Base-by-base conservation (phyloP, 2,329 filamentous ascomycete species). In the Decorospora gaudefroyi region DNA sequence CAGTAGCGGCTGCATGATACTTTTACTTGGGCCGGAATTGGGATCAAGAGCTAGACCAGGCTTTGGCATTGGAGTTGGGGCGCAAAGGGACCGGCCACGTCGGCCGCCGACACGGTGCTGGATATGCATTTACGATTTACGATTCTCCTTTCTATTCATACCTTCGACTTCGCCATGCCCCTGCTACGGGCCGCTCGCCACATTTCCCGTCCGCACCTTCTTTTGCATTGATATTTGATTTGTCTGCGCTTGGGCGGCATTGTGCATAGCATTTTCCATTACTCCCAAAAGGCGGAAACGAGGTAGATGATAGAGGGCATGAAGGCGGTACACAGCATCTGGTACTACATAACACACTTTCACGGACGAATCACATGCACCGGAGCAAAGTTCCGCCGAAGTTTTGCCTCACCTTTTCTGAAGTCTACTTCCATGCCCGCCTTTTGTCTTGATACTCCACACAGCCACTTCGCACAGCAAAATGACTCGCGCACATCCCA, bases 51-150 rank as follows among this genome's bases (percentile, higher is more conserved):
- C 46, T 63, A 59, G 61, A 62, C 39, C 42, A 52, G 52, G 43
- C 44, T 59, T 64, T 53, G 57, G 51, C 51, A 56, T 55, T 61
- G 64, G 62, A 56, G 61, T 67, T 63, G 58, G 64, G n/a, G 64
- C 64, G 64, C 61, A 56, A 50, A 38, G 29, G 46, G 25, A 42
- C 27, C 32, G 49, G 44, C 49, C 33, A 42, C 30, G 43, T 49
- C 42, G 47, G 44, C 45, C 42, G 30, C 46, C 35, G 49, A 52
- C 49, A 53, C 58, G 53, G 57, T 60, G 58, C 57, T 45, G 51
- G 51, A 49, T 51, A 53, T 49, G 61, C 61, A 61, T 58, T 61
- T 46, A 66, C 42, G 64, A 66, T 46, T 62, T 12, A 67, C 61
- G 64, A 67, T 59, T 66, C 54, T 64, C 57, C 46, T 67, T 67